Evolutionary conservation across 176 grass and related monocot genomes (phyloP).

Genomic region (Ananas comosus): DNA sequence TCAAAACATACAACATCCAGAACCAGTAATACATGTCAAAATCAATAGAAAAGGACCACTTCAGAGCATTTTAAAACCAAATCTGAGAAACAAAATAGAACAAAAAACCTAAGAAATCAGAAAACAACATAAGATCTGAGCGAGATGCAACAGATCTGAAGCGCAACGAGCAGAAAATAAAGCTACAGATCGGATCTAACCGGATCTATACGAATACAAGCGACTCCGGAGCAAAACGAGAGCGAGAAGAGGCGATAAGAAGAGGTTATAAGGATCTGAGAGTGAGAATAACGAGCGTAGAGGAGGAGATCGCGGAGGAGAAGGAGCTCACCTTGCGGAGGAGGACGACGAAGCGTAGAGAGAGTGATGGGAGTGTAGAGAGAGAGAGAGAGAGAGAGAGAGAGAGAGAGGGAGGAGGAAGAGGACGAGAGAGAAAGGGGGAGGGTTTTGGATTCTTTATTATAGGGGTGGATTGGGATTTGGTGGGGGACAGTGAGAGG

Average conservation of each 20-base stretch:
- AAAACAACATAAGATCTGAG: neutral
- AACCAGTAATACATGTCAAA: neutral
- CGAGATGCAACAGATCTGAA: neutral
- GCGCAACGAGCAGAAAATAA: neutral
- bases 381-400: neutral
- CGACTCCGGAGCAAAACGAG: neutral
- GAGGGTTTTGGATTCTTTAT: too few relatives aligned
- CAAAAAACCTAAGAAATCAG: too few relatives aligned
- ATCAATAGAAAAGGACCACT: neutral
- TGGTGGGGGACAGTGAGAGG: too few relatives aligned
- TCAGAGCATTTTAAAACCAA: neutral
- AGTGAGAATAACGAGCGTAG: neutral
- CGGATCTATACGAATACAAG: neutral
- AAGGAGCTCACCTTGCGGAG: neutral
- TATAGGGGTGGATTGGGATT: too few relatives aligned
- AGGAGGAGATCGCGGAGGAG: constrained; percentile 1
- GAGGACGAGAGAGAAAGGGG: too few relatives aligned
- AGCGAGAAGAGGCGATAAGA: neutral
- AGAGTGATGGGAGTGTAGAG: neutral
- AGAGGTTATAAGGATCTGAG: neutral
- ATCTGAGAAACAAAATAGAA: neutral
- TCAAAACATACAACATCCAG: constrained; percentile 1
- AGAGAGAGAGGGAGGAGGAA: neutral
- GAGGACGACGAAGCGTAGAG: neutral
- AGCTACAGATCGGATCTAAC: neutral